A percentile compares a stretch with the other conserved stretches of the same genome.
phyloP scores from a whole-genome alignment of 2,329 filamentous ascomycete genomes.

The Pseudogymnoascus sp. region DNA sequence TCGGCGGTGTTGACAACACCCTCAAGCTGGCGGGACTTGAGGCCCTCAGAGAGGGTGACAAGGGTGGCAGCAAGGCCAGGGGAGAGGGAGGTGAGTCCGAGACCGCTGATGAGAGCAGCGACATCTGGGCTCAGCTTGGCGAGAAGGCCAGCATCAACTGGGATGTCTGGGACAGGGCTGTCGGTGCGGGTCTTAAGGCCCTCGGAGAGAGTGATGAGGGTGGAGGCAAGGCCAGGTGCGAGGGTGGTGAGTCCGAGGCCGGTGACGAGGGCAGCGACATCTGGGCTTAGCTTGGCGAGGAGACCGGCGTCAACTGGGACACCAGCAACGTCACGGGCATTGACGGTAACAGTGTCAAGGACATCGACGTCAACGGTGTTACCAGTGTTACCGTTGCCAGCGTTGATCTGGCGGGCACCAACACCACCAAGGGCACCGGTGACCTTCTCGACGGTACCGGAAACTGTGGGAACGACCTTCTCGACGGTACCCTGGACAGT shows the following conservation, averaged over 20 bases:
- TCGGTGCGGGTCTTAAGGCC: not conserved
- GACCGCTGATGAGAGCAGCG: not conserved
- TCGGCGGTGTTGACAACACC: too few relatives aligned
- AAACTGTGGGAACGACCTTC: not conserved
- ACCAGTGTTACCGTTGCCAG: too few relatives aligned
- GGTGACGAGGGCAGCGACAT: not conserved
- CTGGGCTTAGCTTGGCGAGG: not conserved
- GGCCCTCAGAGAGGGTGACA: not conserved
- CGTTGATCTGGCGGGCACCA: not conserved
- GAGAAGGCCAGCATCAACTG: not conserved
- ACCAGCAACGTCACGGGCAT: not conserved
- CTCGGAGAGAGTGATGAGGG: not conserved
- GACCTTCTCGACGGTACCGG: not conserved
- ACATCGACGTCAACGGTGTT: too few relatives aligned
- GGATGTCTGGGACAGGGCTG: not conserved
- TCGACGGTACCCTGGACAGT: not conserved
- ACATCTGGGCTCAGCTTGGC: not conserved
- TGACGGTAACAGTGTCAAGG: too few relatives aligned
- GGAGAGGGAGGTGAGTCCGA: not conserved
- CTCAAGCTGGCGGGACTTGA: not conserved
- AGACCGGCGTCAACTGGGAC: not conserved
- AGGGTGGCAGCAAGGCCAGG: not conserved
- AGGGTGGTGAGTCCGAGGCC: not conserved
- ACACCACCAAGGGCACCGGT: not conserved
- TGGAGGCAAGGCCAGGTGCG: not conserved